Base-by-base conservation (phyloP, 2,329 filamentous ascomycete species). In the Huntiella omanensis region DNA sequence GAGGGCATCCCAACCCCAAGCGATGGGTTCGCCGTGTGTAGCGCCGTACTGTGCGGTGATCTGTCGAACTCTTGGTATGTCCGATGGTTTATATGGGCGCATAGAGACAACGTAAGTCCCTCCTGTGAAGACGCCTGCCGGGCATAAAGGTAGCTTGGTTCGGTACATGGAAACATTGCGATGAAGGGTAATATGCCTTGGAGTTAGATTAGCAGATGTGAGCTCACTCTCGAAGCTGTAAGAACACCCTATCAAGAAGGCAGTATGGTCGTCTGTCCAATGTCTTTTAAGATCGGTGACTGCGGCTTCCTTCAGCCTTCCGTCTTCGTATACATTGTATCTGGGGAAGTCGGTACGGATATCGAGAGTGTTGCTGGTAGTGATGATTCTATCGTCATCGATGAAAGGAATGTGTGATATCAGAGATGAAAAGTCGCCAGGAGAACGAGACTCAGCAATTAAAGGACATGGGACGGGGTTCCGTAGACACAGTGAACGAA, bases 401-500 rank as follows among this genome's bases (percentile, higher is more conserved):
- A 57, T 44, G 3, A 52, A 52, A 1, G 52, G 47, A 4, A 62
- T 33, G 45, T 56, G 49, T 1, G 60, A 61, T 15, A 57, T 61
- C n/a, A 70, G 54, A 2, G 55, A 50, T 40, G 57, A 54, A 50
- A 59, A 68, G 36, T 59, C 54, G 3, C 73, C 73, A 3, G 6
- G 15, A 0, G 62, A 58, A 0, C 51, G 38, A 0, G 59, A 57
- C 54, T 72, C 68, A 10, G 68, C 73, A 7, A 79, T 61, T 0
- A 80, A 59, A 1, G 75, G 75, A 53, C 75, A 79, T 0, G 75
- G 68, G 0, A 78, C 74, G 2, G 75, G 71, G 52, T 80, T 80
- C 42, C 73, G 66, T 1, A 63, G 62, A 56, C 75, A 79, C 17
- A 79, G 67, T 13, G 65, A 56, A 10, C 68, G 65, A 56, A 78